Evolutionary conservation across 169 alveolate species (phyloP), one percentile per base, ranked within the genome.

Genomic region (Plasmodium gallinaceum): DNA sequence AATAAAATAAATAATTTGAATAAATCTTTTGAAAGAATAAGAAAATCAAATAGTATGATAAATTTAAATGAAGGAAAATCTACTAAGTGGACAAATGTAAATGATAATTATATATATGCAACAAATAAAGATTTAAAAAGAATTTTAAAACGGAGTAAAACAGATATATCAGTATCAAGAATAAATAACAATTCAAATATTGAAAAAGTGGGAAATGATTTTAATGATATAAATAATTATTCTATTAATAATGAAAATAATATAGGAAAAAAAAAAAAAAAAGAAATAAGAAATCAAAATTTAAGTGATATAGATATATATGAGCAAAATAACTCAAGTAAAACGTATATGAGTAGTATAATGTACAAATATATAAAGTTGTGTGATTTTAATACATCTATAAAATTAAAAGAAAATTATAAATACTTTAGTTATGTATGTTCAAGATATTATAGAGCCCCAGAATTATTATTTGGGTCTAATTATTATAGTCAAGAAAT

Each of bases 371-470:
- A 64, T 48, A 78, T 78, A 12, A 78, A 78, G 18, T 51, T 78
- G 39, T 78, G 89, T 26, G 89, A 78, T 65, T 78, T 78, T 24
- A 78, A 78, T 14, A 64, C 74, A 5, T 78, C 89, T 7, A 78
- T 66, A 12, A 78, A 78, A 12, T 65, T 78, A 57, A 78, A 78
- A 12, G 89, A 78, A 51, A 78, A 78, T 43, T 78, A 78, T 60
- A 78, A 78, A 51, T 78, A 78, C 12, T 78, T 78, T 6, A 93
- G 98, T 7, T 98, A 98, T 89, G 98, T 98, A 4, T 98, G 99
- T 94, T 96, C 99, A 14, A 94, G 99, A 76, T 99, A 98, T 92
- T 99, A 99, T 93, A 93, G 99, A 54, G 99, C 99, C 1, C 99
- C 99, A 0, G 99, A 99, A 90, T 95, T 99, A 45, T 98, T 99